Conservation (phyloP, 169 alveolate species). For the Plasmodium coatneyi region DNA sequence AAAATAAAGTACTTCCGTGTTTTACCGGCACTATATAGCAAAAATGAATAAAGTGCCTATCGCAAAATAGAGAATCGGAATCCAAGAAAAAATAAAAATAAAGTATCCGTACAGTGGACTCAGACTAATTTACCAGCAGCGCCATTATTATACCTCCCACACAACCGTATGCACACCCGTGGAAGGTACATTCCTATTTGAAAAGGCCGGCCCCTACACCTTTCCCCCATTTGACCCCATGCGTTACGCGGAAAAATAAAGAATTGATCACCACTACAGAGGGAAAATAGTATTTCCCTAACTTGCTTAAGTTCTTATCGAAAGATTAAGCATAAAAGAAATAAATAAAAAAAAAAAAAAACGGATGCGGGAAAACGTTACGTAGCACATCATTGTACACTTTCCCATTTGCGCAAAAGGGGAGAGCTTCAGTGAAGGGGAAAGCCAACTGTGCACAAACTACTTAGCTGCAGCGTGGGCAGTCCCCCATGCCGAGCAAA, state of each 20-base stretch:
- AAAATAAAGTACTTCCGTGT: neutral
- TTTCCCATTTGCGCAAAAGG: neutral
- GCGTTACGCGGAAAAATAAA: neutral
- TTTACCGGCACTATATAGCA: neutral
- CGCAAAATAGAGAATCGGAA: neutral
- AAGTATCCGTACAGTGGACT: neutral
- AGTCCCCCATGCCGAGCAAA: neutral
- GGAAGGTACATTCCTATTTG: neutral
- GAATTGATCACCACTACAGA: neutral
- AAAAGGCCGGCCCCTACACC: neutral
- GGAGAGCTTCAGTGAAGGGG: neutral
- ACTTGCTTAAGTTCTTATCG: neutral
- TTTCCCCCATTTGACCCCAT: neutral
- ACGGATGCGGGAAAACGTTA: neutral
- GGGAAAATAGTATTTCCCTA: neutral
- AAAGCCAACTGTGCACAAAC: neutral
- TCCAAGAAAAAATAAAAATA: neutral
- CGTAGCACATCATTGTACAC: neutral
- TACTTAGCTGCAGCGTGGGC: neutral
- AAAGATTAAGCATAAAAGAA: neutral
- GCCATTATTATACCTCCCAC: neutral
- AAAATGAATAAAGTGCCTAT: neutral
- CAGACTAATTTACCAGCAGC: neutral
- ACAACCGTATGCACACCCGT: neutral
- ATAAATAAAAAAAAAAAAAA: too few species aligned